Evolutionary conservation across 176 grass and related monocot species (phyloP).

Genomic region (Hordeum vulgare): DNA sequence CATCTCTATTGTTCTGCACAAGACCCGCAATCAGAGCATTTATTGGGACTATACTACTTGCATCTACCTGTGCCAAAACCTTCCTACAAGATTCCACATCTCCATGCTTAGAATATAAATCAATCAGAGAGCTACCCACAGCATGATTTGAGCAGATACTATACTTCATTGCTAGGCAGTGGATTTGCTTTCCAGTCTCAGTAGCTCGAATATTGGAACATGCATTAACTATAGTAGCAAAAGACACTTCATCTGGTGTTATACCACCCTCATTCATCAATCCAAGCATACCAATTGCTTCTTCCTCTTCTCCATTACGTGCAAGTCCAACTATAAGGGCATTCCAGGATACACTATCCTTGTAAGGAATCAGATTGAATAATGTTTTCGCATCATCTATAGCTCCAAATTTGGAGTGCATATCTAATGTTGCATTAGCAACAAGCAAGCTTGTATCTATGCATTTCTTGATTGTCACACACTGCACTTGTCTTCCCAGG

Average conservation of each 20-base stretch:
- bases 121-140: slow-evolving; percentile 60
- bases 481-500: slow-evolving; percentile 53
- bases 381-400: slow-evolving; percentile 33
- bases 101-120: slow-evolving; percentile 56
- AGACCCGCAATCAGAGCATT: slow-evolving; percentile 60
- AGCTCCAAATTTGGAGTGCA: slow-evolving; percentile 67
- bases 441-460: slow-evolving; percentile 46
- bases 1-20: slow-evolving; percentile 50
- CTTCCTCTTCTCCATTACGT: slow-evolving; percentile 38
- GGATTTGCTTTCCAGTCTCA: slow-evolving; percentile 64
- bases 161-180: slow-evolving; percentile 43
- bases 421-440: slow-evolving; percentile 59
- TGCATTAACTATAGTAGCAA: slow-evolving; percentile 49
- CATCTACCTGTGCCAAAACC: slow-evolving; percentile 40
- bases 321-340: slow-evolving; percentile 66
- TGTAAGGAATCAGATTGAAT: slow-evolving; percentile 44
- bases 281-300: slow-evolving; percentile 42
- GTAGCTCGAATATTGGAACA: slow-evolving; percentile 48
- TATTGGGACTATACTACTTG: slow-evolving; percentile 41
- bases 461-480: slow-evolving; percentile 43
- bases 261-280: slow-evolving; percentile 31
- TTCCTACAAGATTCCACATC: slow-evolving; percentile 52
- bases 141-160: slow-evolving; percentile 37
- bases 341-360: slow-evolving; percentile 68
- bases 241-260: slow-evolving; percentile 50